A percentile compares a stretch with the other conserved stretches of the same genome.
phyloP scores from a whole-genome alignment of 768 basidiomycete genomes.

The Mrakia gelida region DNA sequence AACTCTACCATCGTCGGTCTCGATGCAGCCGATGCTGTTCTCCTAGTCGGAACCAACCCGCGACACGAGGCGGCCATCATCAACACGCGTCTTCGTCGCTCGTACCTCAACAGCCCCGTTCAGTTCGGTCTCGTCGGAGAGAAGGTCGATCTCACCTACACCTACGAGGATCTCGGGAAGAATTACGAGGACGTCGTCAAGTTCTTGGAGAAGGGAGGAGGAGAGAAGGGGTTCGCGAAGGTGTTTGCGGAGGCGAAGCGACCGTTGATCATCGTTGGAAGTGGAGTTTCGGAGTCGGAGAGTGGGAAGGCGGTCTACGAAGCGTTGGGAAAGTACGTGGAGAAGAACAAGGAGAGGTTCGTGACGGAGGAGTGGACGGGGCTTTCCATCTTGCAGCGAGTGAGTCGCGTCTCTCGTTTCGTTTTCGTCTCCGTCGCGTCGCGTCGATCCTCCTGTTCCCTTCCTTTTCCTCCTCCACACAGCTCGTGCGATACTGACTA shows the following conservation, averaged over 20 bases:
- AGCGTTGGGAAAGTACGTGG: slow-evolving; percentile 70
- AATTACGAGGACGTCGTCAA: slow-evolving; percentile 68
- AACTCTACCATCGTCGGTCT: slow-evolving; percentile 86
- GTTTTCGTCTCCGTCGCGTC: too few species aligned
- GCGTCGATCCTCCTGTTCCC: background rate
- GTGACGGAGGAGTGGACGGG: slow-evolving; percentile 93
- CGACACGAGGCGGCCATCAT: slow-evolving; percentile 94
- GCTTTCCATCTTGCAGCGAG: slow-evolving; percentile 85
- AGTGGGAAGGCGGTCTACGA: slow-evolving; percentile 76
- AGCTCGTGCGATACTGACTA: background rate
- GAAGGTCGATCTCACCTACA: slow-evolving; percentile 83
- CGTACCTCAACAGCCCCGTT: slow-evolving; percentile 79
- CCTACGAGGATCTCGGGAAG: slow-evolving; percentile 87
- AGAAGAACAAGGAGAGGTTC: slow-evolving; percentile 67
- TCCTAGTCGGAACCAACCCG: slow-evolving; percentile 93
- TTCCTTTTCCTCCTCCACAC: background rate
- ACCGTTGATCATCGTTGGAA: slow-evolving; percentile 90
- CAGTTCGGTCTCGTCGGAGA: slow-evolving; percentile 89
- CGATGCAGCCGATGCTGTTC: slow-evolving; percentile 84
- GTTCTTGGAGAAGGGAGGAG: slow-evolving; percentile 39
- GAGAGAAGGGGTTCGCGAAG: slow-evolving; percentile 57
- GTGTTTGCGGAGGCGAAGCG: slow-evolving; percentile 86
- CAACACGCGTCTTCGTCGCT: slow-evolving; percentile 94
- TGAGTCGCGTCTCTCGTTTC: slow-evolving; percentile 47
- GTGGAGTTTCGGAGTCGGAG: slow-evolving; percentile 74